phyloP scores from a whole-genome alignment of 257 asterid genomes.

The Solanum megistacrolobum region DNA sequence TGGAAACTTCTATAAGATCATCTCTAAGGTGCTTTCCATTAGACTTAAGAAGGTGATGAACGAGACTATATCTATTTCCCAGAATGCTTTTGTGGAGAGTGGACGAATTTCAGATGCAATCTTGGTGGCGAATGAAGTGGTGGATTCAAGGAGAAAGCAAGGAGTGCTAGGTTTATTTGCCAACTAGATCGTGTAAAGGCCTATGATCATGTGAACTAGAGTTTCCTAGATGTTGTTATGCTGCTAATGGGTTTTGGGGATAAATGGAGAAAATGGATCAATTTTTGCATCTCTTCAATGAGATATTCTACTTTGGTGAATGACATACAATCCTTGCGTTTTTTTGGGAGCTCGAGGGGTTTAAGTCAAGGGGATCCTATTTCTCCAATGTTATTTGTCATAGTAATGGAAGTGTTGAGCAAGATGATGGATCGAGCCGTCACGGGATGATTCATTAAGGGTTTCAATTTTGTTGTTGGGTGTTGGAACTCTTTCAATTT shows the following conservation, averaged over 20 bases:
- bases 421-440: not conserved
- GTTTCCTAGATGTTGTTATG: not conserved
- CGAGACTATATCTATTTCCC: not conserved
- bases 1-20: not conserved
- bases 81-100: not conserved
- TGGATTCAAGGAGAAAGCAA: not conserved
- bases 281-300: not conserved
- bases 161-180: not conserved
- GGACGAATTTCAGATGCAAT: not conserved
- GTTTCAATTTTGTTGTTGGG: not conserved
- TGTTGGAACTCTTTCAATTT: not conserved
- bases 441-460: not conserved
- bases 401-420: not conserved
- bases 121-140: not conserved
- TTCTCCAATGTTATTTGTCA: not conserved
- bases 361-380: not conserved
- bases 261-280: not conserved
- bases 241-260: not conserved
- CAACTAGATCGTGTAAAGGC: not conserved
- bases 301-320: not conserved
- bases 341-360: not conserved
- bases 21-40: not conserved
- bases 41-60: not conserved
- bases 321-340: not conserved
- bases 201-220: not conserved